Evolutionary conservation across 75 land plant species (phyloP).

Genomic region (Cryptomeria japonica): DNA sequence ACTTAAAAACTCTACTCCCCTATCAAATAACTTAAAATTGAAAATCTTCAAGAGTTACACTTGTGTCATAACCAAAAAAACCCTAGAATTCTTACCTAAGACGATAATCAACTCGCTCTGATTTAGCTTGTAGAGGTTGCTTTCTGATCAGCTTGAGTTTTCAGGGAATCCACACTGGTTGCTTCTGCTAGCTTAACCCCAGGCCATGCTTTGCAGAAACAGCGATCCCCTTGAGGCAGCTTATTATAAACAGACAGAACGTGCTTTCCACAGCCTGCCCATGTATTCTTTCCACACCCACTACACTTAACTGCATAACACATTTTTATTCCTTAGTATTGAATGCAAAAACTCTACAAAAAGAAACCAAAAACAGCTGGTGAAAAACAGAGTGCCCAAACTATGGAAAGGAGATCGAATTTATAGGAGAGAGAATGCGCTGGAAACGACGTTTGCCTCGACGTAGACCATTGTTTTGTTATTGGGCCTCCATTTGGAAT

Average conservation of each 20-base stretch:
- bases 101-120: not conserved
- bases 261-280: conserved; percentile 59
- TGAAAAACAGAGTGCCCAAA: not conserved
- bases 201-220: conserved; percentile 57
- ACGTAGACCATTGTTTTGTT: not conserved
- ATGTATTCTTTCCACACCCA: conserved; percentile 38
- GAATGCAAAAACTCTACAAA: too few species aligned
- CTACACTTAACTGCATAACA: conserved; percentile 43
- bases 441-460: not conserved
- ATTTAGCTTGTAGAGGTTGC: not conserved
- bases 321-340: conserved; percentile 13
- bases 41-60: too few species aligned
- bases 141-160: not conserved
- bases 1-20: too few species aligned
- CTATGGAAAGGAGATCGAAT: not conserved
- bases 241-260: conserved; percentile 29
- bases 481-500: too few species aligned
- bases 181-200: conserved; percentile 11
- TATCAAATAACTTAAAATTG: too few species aligned
- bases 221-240: conserved; percentile 42
- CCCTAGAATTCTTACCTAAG: not conserved
- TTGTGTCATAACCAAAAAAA: too few species aligned
- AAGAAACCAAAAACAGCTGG: too few species aligned
- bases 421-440: not conserved
- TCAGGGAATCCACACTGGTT: not conserved